phyloP scores from a whole-genome alignment of 2,329 filamentous ascomycete genomes.

The Corniculantispora saksenae region DNA sequence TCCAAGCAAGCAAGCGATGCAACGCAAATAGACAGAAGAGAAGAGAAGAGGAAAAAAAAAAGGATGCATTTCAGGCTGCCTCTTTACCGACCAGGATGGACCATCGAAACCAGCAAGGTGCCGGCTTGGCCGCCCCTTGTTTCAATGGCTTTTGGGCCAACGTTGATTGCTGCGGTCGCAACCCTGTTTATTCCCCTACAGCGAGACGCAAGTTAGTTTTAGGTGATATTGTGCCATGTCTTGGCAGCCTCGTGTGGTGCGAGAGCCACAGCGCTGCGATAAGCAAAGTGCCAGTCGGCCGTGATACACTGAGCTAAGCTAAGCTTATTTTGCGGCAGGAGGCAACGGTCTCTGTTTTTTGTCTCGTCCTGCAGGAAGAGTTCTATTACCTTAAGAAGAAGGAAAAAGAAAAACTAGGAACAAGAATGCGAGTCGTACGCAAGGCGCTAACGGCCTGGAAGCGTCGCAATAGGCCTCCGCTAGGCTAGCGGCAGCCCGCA shows the following conservation, averaged over 20 bases:
- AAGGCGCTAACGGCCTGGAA: not conserved
- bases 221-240: conserved; percentile 5
- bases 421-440: not conserved
- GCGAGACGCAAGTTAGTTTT: not conserved
- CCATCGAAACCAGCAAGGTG: conserved; percentile 2
- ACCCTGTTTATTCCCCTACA: not conserved
- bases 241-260: conserved; percentile 1
- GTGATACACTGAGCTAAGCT: not conserved
- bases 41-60: not conserved
- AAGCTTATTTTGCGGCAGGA: not conserved
- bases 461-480: not conserved
- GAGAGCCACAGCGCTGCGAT: not conserved
- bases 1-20: not conserved
- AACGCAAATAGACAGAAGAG: not conserved
- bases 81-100: not conserved
- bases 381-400: not conserved
- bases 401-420: not conserved
- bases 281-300: not conserved
- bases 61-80: not conserved
- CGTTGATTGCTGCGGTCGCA: not conserved
- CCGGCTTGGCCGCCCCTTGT: not conserved
- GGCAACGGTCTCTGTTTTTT: not conserved
- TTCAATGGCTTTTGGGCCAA: conserved; percentile 2
- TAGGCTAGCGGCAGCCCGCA: not conserved
- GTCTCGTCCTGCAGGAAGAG: not conserved